These are phyloP conservation scores for Hortaea sp. DNA, from an alignment of 2,329 filamentous ascomycete species.

Conservation along the genomic window DNA sequence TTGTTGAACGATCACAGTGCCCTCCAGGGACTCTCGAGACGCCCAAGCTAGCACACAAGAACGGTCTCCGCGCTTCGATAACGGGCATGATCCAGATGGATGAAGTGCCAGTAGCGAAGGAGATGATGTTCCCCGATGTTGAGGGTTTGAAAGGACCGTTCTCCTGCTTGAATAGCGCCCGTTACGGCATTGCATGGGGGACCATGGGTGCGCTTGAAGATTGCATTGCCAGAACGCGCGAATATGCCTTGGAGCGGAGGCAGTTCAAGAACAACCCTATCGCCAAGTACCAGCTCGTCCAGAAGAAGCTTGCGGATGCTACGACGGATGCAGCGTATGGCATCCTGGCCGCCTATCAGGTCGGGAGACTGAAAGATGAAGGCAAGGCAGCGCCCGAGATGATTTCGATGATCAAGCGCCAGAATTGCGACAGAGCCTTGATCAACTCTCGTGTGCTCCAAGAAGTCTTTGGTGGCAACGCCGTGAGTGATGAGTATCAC, in stretches of 20 bases:
- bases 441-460: constrained; percentile 72
- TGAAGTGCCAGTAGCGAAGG: constrained; percentile 73
- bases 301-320: constrained; percentile 95
- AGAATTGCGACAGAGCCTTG: constrained; percentile 90
- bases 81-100: constrained; percentile 98
- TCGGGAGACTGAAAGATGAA: constrained; percentile 84
- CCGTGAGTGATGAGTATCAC: constrained; percentile 93
- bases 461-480: constrained; percentile 95
- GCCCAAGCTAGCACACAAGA: constrained; percentile 89
- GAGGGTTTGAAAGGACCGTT: constrained; percentile 86
- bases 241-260: constrained; percentile 83
- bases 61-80: constrained; percentile 80
- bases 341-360: constrained; percentile 80
- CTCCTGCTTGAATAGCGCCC: constrained; percentile 83
- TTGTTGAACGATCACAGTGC: constrained; percentile 76
- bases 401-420: constrained; percentile 93
- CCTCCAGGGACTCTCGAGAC: constrained; percentile 85
- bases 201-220: constrained; percentile 92
- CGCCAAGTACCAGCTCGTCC: constrained; percentile 90
- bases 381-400: constrained; percentile 85
- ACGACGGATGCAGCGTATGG: constrained; percentile 84
- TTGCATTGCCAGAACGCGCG: constrained; percentile 67
- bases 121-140: constrained; percentile 87
- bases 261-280: constrained; percentile 96
- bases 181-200: constrained; percentile 88